Evolutionary conservation across 257 asterid genomes (phyloP), one percentile per base, ranked within the genome.

Genomic region (Lantana camara): DNA sequence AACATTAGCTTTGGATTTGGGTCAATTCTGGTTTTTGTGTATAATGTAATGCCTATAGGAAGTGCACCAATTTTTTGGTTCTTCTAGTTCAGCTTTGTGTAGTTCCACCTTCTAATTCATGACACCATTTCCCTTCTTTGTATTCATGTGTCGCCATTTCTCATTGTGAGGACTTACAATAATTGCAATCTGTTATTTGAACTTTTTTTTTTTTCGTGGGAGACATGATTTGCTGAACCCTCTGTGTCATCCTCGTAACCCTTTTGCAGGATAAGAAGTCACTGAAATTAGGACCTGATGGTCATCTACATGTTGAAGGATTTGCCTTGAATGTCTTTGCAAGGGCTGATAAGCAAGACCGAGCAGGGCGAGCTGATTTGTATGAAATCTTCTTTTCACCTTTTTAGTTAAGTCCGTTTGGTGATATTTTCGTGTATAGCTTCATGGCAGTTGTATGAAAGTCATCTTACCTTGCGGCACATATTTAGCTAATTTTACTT

Each of bases 311-410:
- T 49, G 58, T 94, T 66, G 99, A 94, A 77, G 99, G 97, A 23
- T 94, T 94, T 67, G 96, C 97, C 71, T 80, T 66, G 80, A 90
- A 69, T 69, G 95, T 94, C 73, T 94, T 94, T 52, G 62, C 92
- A 0, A 94, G 80, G 80, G 99, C 97, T 35, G 99, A 94, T 82
- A 94, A 94, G 73, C 99, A 94, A 76, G 99, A 94, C 67, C 87
- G 95, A 59, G 86, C 97, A 32, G 96, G 88, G 10, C 85, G 93
- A 66, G 82, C 98, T 32, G 98, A 89, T 74, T 67, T 86, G 97
- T 92, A 82, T 16, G 93, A 14, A 42, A 47, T 47, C 71, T 64
- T 67, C 34, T 37, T 30, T 47, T 2, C 37, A n/a, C 27, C 63
- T n/a, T 62, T 63, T 64, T 40, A 42, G 56, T 52, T 50, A 3